Percentiles rank a stretch among this genome's conserved stretches.
Conservation (phyloP, 176 grass and related monocot genomes). For the Avena atlantica region DNA sequence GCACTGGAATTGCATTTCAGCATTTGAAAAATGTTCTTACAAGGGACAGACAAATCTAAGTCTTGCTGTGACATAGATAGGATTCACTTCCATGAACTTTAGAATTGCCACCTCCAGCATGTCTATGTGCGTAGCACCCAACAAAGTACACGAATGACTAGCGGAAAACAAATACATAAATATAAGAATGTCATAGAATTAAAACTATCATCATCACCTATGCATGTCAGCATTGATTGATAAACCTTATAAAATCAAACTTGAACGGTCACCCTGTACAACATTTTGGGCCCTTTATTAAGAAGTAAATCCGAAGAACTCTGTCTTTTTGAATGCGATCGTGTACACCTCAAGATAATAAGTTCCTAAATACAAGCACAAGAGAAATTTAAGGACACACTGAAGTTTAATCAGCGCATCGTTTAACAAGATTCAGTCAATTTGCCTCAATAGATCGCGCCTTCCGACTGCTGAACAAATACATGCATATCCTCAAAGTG, state of each 20-base stretch:
- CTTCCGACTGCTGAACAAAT: neutral
- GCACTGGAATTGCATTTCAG: no score
- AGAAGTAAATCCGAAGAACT: neutral
- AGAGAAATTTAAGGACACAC: neutral
- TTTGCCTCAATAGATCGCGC: neutral
- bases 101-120: no score
- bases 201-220: neutral
- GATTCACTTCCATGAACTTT: no score
- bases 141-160: no score
- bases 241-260: neutral
- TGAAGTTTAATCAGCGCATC: neutral
- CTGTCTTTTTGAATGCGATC: neutral
- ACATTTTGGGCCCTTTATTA: neutral
- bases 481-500: constrained; percentile 32
- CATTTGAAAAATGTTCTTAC: no score
- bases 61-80: no score
- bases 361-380: neutral
- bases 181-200: neutral
- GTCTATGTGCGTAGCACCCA: no score
- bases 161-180: no score
- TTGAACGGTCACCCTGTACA: neutral
- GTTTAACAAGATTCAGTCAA: neutral
- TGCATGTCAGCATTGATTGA: neutral
- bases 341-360: neutral
- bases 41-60: no score